Percentiles rank a stretch among this genome's conserved stretches.
Conservation (phyloP, 148 eudicot species). For the Simmondsia chinensis region DNA sequence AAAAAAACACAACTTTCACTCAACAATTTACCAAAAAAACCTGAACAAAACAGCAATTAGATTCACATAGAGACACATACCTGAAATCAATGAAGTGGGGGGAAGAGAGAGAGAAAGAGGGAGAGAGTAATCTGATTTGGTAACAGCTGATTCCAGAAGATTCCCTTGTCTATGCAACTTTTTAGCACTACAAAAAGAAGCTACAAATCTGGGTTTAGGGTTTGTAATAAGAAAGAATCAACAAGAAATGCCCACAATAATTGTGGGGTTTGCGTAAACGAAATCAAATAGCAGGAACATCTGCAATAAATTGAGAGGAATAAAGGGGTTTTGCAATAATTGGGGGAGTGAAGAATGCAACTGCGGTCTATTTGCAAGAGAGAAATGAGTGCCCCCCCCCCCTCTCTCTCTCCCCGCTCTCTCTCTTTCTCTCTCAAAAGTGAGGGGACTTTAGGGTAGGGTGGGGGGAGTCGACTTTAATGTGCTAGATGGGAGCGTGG, state of each 20-base stretch:
- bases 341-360: too few relatives aligned
- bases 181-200: constrained; percentile 2
- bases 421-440: too few relatives aligned
- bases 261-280: not conserved
- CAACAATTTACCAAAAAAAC: not conserved
- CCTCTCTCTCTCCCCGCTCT: too few relatives aligned
- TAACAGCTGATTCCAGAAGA: constrained; percentile 21
- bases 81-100: constrained; percentile 12
- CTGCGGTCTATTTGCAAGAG: too few relatives aligned
- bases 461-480: too few relatives aligned
- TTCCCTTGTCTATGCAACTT: constrained; percentile 9
- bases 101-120: constrained; percentile 17
- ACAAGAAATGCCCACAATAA: constrained; percentile 2
- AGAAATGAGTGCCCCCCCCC: too few relatives aligned
- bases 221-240: constrained; percentile 1
- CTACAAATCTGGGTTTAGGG: constrained; percentile 4
- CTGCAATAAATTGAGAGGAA: too few relatives aligned
- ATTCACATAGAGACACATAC: constrained; percentile 17
- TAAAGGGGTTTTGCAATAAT: too few relatives aligned
- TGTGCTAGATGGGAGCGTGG: too few relatives aligned
- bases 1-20: not conserved
- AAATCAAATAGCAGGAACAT: not conserved
- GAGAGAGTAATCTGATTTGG: constrained; percentile 6
- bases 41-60: not conserved
- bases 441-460: too few relatives aligned